These are phyloP conservation scores for Plasmodium gallinaceum DNA, from an alignment of 169 alveolate species.

Conservation along the genomic window DNA sequence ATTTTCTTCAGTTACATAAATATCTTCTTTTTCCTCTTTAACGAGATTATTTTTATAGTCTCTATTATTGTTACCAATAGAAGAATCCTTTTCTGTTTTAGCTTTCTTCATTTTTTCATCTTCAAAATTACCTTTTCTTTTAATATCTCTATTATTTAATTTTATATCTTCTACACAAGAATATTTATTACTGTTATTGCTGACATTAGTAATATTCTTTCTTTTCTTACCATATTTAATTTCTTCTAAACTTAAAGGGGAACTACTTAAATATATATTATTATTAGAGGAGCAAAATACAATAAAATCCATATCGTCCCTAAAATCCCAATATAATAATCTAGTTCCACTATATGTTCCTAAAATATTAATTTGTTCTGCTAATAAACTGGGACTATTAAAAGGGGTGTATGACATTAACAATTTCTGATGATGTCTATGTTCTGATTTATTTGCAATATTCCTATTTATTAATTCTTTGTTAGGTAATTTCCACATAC, in stretches of 20 bases:
- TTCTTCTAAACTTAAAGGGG: slow-evolving; percentile 63
- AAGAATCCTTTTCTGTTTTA: background rate
- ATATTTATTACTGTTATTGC: background rate
- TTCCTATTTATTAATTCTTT: slow-evolving; percentile 90
- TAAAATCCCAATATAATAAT: slow-evolving; percentile 88
- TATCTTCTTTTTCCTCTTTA: background rate
- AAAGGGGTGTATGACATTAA: slow-evolving; percentile 91
- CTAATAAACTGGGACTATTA: slow-evolving; percentile 89
- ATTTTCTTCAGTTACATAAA: slow-evolving; percentile 10
- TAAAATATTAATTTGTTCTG: slow-evolving; percentile 90
- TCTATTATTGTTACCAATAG: slow-evolving; percentile 6
- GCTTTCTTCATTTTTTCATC: slow-evolving; percentile 15
- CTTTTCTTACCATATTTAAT: slow-evolving; percentile 31
- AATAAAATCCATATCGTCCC: slow-evolving; percentile 89
- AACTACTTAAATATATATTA: slow-evolving; percentile 82
- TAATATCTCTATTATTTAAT: slow-evolving; percentile 27
- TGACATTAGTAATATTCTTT: background rate
- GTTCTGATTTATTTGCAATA: slow-evolving; percentile 89
- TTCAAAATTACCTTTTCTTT: slow-evolving; percentile 26
- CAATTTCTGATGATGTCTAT: slow-evolving; percentile 91
- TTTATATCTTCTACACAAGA: slow-evolving; percentile 39
- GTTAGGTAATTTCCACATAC: slow-evolving; percentile 92
- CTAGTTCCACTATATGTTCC: slow-evolving; percentile 91
- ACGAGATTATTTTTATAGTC: background rate
- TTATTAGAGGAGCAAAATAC: slow-evolving; percentile 81